Base-by-base conservation (phyloP, 1,284 basidiomycete genomes). In the Rhodotorula sp. region DNA sequence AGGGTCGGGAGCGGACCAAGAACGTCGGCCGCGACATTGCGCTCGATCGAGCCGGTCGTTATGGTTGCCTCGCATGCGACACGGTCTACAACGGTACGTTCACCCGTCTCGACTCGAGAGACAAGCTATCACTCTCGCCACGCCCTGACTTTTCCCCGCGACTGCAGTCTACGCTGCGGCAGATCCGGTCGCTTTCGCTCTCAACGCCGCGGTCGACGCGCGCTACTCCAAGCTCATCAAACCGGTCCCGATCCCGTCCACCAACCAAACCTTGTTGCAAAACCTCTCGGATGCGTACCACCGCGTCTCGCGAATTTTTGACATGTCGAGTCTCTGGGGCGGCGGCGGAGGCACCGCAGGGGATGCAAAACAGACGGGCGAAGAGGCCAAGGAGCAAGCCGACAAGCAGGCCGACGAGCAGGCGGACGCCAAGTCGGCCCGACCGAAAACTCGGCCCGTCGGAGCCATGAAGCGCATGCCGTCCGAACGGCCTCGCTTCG, bases 161-260 rank as follows among this genome's bases (percentile, higher is more conserved):
- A n/a, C 45, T 59, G 55, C 49, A 67, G 70, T 80, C 52, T 83
- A 81, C 69, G 79, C 80, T 59, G 76, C 79, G 14, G 79, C 80
- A 7, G 82, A 83, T 66, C 82, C 82, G 0, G 81, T 83, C 14
- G 81, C 80, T 6, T 81, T 81, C 60, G 59, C 70, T 10, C 77
- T 82, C 15, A 80, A 79, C 52, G 78, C 81, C 4, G 79, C 79
- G 15, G 81, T 81, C 49, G 82, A 83, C 65, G 73, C 75, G 1
- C 66, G 68, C 2, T 82, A 82, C 60, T 78, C 81, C 45, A 79
- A 79, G 56, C 60, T 81, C 5, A 74, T 82, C 64, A 78, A 79
- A 31, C 80, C 81, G 5, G 73, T 81, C 16, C 15, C 54, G n/a
- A 55, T 62, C 45, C 79, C 79, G n/a, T 79, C 76, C 7, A 77